Evolutionary conservation across 1,284 basidiomycete genomes (phyloP).

Genomic region (Heimioporus punctisporus): DNA sequence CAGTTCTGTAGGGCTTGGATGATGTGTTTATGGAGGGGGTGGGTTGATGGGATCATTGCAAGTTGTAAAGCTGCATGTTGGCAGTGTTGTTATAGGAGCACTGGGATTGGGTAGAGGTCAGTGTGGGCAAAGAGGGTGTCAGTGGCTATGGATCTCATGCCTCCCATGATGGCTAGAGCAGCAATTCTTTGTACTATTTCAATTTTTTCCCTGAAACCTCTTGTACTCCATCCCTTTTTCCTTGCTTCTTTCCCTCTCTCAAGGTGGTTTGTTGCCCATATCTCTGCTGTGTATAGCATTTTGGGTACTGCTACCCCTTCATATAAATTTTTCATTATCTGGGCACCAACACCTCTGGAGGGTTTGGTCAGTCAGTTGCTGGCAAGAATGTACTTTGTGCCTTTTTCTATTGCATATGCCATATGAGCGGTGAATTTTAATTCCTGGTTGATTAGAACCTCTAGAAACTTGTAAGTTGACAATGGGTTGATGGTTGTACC

Average conservation of each 20-base stretch:
- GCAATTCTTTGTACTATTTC: too few relatives aligned
- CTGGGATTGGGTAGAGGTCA: constrained; percentile 18
- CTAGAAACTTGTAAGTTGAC: background rate
- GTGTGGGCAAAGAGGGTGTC: too few relatives aligned
- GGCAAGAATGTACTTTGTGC: background rate
- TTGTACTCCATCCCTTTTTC: background rate
- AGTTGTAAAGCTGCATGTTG: constrained; percentile 4
- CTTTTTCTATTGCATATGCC: background rate
- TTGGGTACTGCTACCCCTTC: background rate
- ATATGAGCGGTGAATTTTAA: background rate
- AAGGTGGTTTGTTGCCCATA: background rate
- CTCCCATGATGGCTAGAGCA: too few relatives aligned
- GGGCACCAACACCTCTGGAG: background rate
- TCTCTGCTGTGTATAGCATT: background rate
- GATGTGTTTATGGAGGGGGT: constrained; percentile 6
- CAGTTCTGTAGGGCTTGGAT: background rate
- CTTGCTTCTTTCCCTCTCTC: background rate
- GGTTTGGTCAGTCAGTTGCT: background rate
- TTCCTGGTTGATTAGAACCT: background rate
- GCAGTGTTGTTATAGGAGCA: constrained; percentile 14
- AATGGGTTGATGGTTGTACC: background rate
- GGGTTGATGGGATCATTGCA: constrained; percentile 2
- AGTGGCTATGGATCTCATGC: too few relatives aligned
- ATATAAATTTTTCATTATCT: too few relatives aligned
- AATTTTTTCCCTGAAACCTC: background rate